These are phyloP conservation scores for Globisporangium takayamanum DNA, from an alignment of 352 stramenopile species.

Conservation along the genomic window DNA sequence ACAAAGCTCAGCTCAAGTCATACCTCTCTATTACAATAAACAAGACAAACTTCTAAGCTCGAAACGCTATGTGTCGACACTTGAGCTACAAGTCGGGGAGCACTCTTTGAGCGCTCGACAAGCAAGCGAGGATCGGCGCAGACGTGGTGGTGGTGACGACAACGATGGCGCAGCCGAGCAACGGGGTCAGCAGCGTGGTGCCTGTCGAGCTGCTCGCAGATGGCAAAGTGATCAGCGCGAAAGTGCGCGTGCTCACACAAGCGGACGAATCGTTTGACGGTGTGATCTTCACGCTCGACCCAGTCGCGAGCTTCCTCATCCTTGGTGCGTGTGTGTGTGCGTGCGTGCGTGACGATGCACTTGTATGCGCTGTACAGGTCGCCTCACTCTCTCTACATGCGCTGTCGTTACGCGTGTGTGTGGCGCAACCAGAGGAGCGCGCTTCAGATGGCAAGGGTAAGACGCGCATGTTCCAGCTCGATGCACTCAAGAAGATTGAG, in stretches of 20 bases:
- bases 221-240: conserved; percentile 50
- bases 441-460: conserved; percentile 46
- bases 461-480: conserved; percentile 70
- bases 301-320: conserved; percentile 73
- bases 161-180: conserved; percentile 12
- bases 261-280: conserved; percentile 54
- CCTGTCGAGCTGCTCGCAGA: conserved; percentile 58
- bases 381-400: background rate
- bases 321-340: conserved; percentile 31
- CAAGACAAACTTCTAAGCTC: background rate
- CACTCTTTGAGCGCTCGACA: background rate
- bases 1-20: background rate
- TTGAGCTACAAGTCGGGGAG: no score
- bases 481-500: conserved; percentile 62
- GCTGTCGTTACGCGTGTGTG: background rate
- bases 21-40: background rate
- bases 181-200: conserved; percentile 19
- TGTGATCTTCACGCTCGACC: conserved; percentile 73
- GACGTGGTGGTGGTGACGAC: background rate
- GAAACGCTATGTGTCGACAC: background rate
- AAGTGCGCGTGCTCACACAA: conserved; percentile 51
- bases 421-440: conserved; percentile 40
- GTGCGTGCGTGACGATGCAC: background rate
- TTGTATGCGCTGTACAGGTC: no score
- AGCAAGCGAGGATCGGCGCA: background rate